phyloP scores from a whole-genome alignment of 169 alveolate genomes.

The Fabrea salina region DNA sequence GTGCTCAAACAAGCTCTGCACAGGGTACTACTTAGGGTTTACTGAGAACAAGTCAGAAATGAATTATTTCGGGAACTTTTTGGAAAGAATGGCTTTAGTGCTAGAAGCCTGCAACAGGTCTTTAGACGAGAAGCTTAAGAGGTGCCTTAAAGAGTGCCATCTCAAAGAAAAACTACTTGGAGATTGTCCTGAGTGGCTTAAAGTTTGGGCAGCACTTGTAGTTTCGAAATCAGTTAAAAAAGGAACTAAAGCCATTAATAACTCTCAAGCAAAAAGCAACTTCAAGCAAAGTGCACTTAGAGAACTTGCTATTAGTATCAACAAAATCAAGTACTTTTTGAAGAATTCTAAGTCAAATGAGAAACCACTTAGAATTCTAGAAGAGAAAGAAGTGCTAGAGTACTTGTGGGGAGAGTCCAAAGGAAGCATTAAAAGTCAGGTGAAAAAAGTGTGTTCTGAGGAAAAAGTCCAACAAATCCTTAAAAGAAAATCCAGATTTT shows the following conservation, averaged over 20 bases:
- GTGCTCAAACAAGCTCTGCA: conserved; percentile 69
- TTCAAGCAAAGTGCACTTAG: background rate
- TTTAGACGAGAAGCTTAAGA: background rate
- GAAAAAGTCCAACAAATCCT: too few species aligned
- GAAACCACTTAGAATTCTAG: background rate
- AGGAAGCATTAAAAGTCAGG: too few species aligned
- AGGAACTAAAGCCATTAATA: background rate
- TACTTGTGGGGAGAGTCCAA: conserved; percentile 2
- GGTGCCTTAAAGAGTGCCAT: background rate
- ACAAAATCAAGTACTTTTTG: background rate
- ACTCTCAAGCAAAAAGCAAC: background rate
- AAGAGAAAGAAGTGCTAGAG: background rate
- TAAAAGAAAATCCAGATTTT: too few species aligned
- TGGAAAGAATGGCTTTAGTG: background rate
- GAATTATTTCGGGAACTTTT: background rate
- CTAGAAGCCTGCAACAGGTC: background rate
- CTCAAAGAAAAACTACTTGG: background rate
- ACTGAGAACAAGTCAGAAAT: background rate
- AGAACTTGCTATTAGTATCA: background rate
- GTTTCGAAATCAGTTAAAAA: background rate
- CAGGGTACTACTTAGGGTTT: background rate
- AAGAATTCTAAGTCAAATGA: background rate
- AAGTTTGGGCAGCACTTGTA: background rate
- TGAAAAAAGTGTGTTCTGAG: too few species aligned
- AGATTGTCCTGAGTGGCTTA: background rate